These are phyloP conservation scores for Elasticomyces elasticus DNA, from an alignment of 495 filamentous ascomycete genomes.

Conservation along the genomic window DNA sequence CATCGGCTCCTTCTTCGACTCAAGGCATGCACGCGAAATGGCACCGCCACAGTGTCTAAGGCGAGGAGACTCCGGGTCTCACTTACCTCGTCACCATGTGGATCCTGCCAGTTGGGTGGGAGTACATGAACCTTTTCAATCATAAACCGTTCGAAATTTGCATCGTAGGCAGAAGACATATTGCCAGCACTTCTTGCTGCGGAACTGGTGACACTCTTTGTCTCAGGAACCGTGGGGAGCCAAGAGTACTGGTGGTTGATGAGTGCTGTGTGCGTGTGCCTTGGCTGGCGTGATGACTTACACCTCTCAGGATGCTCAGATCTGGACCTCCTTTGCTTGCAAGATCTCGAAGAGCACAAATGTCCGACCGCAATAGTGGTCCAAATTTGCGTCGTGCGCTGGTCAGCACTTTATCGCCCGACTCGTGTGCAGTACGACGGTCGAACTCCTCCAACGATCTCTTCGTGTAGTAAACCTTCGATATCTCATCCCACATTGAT, in stretches of 20 bases:
- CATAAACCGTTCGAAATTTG: too few species aligned
- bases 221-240: constrained; percentile 20
- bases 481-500: background rate
- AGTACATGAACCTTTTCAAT: too few species aligned
- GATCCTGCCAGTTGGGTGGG: too few species aligned
- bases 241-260: background rate
- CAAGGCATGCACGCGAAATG: too few species aligned
- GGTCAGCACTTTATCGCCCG: background rate
- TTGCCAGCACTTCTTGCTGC: too few species aligned
- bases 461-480: background rate
- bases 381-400: background rate
- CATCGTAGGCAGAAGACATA: too few species aligned
- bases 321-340: constrained; percentile 1
- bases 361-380: background rate
- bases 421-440: background rate
- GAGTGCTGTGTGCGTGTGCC: background rate
- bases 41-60: too few species aligned
- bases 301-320: constrained; percentile 1
- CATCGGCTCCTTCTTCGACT: too few species aligned
- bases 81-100: too few species aligned
- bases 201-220: too few species aligned
- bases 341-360: background rate
- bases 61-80: too few species aligned
- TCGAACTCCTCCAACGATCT: too few species aligned
- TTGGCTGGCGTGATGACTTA: background rate